Conservation (phyloP, 129 eudicot species). For the Pittosporum tobira region DNA sequence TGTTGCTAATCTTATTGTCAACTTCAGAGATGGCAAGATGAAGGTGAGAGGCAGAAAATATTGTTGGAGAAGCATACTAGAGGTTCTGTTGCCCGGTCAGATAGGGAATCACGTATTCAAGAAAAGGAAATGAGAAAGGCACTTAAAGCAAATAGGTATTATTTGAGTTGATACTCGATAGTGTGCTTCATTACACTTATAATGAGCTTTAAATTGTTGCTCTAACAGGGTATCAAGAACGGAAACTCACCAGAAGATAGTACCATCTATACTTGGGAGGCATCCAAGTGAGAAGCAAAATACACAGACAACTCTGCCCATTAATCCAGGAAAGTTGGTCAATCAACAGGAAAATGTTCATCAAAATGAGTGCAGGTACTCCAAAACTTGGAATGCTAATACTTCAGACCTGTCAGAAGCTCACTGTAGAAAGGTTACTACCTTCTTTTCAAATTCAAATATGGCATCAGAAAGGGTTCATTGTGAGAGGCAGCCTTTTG, state of each 20-base stretch:
- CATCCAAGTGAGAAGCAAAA: constrained; percentile 1
- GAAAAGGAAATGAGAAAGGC: constrained; percentile 42
- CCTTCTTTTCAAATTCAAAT: background rate
- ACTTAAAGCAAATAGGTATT: constrained; percentile 36
- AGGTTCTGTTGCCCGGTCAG: constrained; percentile 55
- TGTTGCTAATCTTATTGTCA: constrained; percentile 10
- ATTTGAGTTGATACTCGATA: background rate
- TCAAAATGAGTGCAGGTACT: constrained; percentile 2
- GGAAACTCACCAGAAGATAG: constrained; percentile 16
- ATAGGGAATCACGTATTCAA: constrained; percentile 61
- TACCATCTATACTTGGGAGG: constrained; percentile 3
- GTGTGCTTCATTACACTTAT: background rate
- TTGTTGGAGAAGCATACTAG: constrained; percentile 66
- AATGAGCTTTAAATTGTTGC: background rate
- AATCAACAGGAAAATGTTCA: constrained; percentile 4
- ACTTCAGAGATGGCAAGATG: constrained; percentile 80
- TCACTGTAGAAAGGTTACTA: background rate
- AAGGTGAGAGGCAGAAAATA: constrained; percentile 52
- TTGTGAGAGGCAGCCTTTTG: constrained; percentile 21
- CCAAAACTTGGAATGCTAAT: background rate
- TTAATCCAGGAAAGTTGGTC: background rate
- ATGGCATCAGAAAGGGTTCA: constrained; percentile 7
- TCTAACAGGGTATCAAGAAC: constrained; percentile 30
- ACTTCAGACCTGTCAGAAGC: constrained; percentile 10
- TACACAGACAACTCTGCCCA: background rate